Evolutionary conservation across 2,329 filamentous ascomycete species (phyloP), one percentile per base, ranked within the genome.

Genomic region (Colletotrichum incanum): DNA sequence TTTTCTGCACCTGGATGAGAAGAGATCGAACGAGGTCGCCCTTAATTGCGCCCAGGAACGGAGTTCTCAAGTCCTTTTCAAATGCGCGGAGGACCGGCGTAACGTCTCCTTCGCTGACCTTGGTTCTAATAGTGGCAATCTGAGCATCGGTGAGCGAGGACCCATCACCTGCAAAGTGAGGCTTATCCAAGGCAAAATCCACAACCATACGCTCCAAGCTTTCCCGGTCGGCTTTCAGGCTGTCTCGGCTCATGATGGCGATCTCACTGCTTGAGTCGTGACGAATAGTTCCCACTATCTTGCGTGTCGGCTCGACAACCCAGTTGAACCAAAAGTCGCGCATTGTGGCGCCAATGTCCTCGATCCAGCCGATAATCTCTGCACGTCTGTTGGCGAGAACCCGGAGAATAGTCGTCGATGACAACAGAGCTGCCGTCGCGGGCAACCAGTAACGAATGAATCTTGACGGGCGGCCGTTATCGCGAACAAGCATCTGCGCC

Each of bases 121-220:
- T 95, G 63, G 88, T 85, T 67, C 93, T 89, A 75, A 99, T 93
- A 14, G 93, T 88, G 11, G 89, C 86, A 41, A 98, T 90, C 77
- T 98, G 91, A 1, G 86, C 81, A 9, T 95, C 91, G 7, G 87
- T 91, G 43, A 95, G 84, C 8, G 87, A 81, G 7, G 86, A 76
- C 1, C 77, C 79, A 0, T 85, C 86, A 11, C 86, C 85, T n/a
- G 65, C 60, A 37, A 91, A 88, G 65, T 90, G 87, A 1, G 94
- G 93, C 77, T 95, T 94, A 76, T 98, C 95, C 12, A 92, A 85
- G 5, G 95, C 94, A 84, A 99, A 99, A 76, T 98, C 96, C 47
- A 99, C 93, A 5, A 99, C 97, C 96, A 99, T 99, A 59, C 96
- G 92, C 81, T 99, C 96, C 41, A 99, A 85, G 78, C 95, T 98